A percentile compares a stretch with the other conserved stretches of the same genome.
Evolutionary conservation across 306 rosid genomes (phyloP).

Genomic region (Luffa acutangula): DNA sequence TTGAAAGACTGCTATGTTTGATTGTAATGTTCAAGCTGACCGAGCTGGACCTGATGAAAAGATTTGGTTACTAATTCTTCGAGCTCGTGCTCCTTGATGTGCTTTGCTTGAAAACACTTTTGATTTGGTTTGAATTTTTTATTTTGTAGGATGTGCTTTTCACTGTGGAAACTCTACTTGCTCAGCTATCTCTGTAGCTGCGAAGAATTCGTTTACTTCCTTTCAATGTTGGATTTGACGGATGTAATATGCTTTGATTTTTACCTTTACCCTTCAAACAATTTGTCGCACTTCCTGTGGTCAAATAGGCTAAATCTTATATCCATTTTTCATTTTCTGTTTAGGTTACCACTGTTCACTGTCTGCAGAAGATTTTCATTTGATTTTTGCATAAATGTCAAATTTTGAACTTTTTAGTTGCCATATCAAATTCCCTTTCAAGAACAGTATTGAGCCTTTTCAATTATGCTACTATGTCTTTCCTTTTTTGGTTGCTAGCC

Average conservation of each 20-base stretch:
- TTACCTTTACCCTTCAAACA: background rate
- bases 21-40: background rate
- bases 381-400: background rate
- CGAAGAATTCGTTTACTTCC: background rate
- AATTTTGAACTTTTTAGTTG: background rate
- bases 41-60: background rate
- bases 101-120: background rate
- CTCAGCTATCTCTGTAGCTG: background rate
- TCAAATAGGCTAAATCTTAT: background rate
- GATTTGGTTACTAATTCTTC: background rate
- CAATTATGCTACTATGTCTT: background rate
- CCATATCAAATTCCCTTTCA: background rate
- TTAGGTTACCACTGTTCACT: background rate
- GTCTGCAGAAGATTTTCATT: background rate
- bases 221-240: background rate
- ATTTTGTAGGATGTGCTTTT: slow-evolving; percentile 7
- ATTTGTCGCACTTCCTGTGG: background rate
- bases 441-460: background rate
- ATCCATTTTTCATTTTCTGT: background rate
- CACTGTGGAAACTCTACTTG: background rate
- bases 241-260: background rate
- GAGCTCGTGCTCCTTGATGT: background rate
- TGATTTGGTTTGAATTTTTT: background rate
- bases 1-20: background rate
- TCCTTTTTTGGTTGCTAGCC: background rate